A percentile compares a stretch with the other conserved stretches of the same genome.
phyloP scores from a whole-genome alignment of 495 filamentous ascomycete genomes.

The Penicillium psychrofluorescens region DNA sequence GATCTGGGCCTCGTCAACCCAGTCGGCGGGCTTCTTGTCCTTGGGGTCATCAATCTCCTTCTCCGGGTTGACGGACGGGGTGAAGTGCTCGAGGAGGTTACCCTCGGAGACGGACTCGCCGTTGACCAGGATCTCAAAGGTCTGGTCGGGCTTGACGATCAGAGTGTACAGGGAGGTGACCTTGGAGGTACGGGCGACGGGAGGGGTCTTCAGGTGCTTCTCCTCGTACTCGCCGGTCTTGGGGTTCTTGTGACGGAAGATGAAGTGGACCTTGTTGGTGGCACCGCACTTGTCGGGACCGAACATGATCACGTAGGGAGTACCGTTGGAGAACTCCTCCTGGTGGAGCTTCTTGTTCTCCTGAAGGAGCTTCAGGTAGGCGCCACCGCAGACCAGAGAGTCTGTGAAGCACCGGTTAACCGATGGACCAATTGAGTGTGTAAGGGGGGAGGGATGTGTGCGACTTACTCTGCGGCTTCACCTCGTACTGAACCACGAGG shows the following conservation, averaged over 20 bases:
- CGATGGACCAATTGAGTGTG: neutral
- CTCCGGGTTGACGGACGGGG: constrained; percentile 83
- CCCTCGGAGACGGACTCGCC: constrained; percentile 79
- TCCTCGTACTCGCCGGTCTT: constrained; percentile 99
- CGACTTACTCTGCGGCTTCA: constrained; percentile 92
- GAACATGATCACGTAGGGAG: constrained; percentile 99
- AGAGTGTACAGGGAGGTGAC: constrained; percentile 90
- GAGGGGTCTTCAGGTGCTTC: constrained; percentile 89
- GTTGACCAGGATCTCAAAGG: constrained; percentile 84
- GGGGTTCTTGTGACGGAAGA: constrained; percentile 99
- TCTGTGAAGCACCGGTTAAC: constrained; percentile 38
- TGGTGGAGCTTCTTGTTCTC: constrained; percentile 95
- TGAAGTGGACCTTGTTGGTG: constrained; percentile 99
- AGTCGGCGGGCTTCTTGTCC: constrained; percentile 90
- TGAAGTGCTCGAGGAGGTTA: constrained; percentile 91
- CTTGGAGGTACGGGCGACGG: constrained; percentile 82
- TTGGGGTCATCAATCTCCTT: constrained; percentile 96
- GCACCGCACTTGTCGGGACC: constrained; percentile 99
- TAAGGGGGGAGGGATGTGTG: neutral
- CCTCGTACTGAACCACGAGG: constrained; percentile 97
- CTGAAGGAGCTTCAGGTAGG: constrained; percentile 97
- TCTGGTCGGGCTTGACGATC: constrained; percentile 92
- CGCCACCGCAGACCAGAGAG: constrained; percentile 96
- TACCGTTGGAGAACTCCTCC: constrained; percentile 96
- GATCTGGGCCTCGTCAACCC: constrained; percentile 90